Base-by-base conservation (phyloP, 345 rosid species). In the Hibiscus trionum region DNA sequence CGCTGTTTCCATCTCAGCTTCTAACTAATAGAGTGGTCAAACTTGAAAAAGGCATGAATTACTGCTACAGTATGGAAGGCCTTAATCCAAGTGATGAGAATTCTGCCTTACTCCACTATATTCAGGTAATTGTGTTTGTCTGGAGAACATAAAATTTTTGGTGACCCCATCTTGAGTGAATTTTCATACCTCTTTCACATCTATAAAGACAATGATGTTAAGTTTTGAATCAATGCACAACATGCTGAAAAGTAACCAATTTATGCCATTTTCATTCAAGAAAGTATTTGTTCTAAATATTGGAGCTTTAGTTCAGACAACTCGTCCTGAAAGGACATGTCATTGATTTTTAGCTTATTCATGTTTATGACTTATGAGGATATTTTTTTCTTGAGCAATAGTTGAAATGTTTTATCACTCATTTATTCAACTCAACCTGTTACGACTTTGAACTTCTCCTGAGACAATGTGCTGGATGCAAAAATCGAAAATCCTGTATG, bases 31-130 rank as follows among this genome's bases (percentile, higher is more conserved):
- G 95, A 84, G 85, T 90, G 69, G 82, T 90, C 50, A 87, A 88
- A 74, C 98, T 94, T 61, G 85, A 78, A 66, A 81, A 69, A 74
- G 93, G 95, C 69, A 78, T 70, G 76, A 86, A 71, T 77, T 88
- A 84, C 57, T 77, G 82, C 70, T 88, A 85, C 82, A 82, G 82
- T 57, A 79, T 79, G 55, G 85, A 82, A 69, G 97, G 94, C 77
- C 84, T 88, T 75, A 94, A 94, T 83, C 94, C 91, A 31, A 80
- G 74, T 16, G 88, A 94, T 61, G 96, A 94, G 83, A 94, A 91
- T 79, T 90, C 97, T 64, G 86, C 93, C 42, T 77, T 91, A 9
- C 74, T 94, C 39, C 98, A 91, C 81, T 90, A 90, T 79, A 90
- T 91, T 70, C 98, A 94, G 96, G 97, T 94, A 79, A 63, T 39